phyloP scores from a whole-genome alignment of 192 early-diverging fungal species.

The Gamsiella multidivaricata region DNA sequence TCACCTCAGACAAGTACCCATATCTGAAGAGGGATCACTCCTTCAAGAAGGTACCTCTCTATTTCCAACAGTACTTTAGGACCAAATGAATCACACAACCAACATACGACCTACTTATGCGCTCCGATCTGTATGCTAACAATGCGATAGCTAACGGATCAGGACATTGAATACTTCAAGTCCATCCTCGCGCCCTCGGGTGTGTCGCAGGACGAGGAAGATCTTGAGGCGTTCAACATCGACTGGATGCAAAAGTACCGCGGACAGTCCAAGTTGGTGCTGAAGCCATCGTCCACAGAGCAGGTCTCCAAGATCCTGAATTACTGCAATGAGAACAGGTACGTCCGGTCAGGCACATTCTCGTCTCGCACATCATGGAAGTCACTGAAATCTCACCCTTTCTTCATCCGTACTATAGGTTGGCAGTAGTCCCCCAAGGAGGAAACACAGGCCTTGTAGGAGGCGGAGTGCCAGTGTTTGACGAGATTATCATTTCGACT shows the following conservation, averaged over 20 bases:
- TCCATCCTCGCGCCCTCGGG: constrained; percentile 60
- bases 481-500: constrained; percentile 91
- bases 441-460: constrained; percentile 99
- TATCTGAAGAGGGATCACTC: constrained; percentile 55
- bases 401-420: constrained; percentile 11
- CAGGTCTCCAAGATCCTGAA: constrained; percentile 87
- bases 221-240: constrained; percentile 79
- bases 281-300: constrained; percentile 86
- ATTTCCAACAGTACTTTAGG: background rate
- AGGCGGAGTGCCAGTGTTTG: constrained; percentile 94
- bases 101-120: too few relatives aligned
- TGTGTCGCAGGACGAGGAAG: constrained; percentile 62
- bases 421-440: constrained; percentile 98
- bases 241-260: constrained; percentile 99
- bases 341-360: background rate
- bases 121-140: background rate
- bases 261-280: constrained; percentile 83
- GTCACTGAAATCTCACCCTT: background rate
- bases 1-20: constrained; percentile 64
- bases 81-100: too few relatives aligned
- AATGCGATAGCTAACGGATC: constrained; percentile 59
- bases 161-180: constrained; percentile 73
- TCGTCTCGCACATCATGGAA: too few relatives aligned
- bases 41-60: constrained; percentile 48
- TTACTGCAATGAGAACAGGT: constrained; percentile 87